These are phyloP conservation scores for Sedum album DNA, from an alignment of 164 flowering plant species.

Conservation along the genomic window DNA sequence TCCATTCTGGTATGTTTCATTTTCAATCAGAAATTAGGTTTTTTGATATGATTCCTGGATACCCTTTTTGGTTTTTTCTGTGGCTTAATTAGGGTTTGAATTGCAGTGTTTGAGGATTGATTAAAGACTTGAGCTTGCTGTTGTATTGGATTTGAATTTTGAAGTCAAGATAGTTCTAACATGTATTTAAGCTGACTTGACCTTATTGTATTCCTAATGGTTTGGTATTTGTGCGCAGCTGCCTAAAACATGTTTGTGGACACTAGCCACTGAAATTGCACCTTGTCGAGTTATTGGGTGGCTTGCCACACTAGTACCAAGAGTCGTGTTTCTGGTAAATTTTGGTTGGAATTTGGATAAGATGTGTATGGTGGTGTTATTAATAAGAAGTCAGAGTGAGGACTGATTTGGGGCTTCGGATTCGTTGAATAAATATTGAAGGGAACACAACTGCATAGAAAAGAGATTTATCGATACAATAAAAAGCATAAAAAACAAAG, in stretches of 20 bases:
- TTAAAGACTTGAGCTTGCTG: not conserved
- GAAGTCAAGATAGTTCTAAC: too few relatives aligned
- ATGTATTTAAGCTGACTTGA: not conserved
- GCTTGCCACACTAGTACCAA: not conserved
- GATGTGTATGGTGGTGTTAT: not conserved
- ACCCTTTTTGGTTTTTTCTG: not conserved
- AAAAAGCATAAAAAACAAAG: not conserved
- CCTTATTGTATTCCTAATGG: not conserved
- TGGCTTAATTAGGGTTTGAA: not conserved
- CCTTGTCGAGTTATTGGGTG: not conserved
- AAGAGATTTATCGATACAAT: not conserved
- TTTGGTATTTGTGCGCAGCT: not conserved
- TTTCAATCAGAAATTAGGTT: not conserved
- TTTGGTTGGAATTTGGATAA: not conserved
- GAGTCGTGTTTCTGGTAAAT: not conserved
- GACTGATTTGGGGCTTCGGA: not conserved
- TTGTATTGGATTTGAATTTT: not conserved
- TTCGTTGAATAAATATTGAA: not conserved
- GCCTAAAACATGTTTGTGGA: not conserved
- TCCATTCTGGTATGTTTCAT: not conserved
- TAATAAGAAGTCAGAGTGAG: not conserved
- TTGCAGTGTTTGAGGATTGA: not conserved
- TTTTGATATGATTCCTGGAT: not conserved
- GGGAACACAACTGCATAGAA: not conserved
- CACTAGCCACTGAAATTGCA: not conserved